Base-by-base conservation (phyloP, 257 asterid species). In the Haberlea rhodopensis region DNA sequence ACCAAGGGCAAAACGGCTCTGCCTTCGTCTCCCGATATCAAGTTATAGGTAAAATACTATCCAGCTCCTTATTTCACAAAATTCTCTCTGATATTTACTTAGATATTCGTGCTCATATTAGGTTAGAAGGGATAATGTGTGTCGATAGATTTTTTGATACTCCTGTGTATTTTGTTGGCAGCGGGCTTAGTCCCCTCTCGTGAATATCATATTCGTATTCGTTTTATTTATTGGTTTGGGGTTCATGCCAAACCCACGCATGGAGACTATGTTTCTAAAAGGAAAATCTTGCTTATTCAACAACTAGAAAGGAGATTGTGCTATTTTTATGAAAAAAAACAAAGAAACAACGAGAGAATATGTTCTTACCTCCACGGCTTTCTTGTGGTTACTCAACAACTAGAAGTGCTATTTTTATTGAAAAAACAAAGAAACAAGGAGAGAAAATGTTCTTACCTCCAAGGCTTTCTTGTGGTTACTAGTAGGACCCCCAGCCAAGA, bases 391-490 rank as follows among this genome's bases (percentile, higher is more conserved):
- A 43, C 84, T 73, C 0, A 40, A 40, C 49, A n/a, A 40, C 49
- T 40, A 40, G 46, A 37, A 37, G n/a, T n/a, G n/a, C n/a, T n/a
- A n/a, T n/a, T n/a, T n/a, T n/a, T n/a, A n/a, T n/a, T n/a, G n/a
- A n/a, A n/a, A n/a, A n/a, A n/a, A 45, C 34, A 43, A 53, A 34
- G 18, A 43, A 43, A 66, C 32, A 28, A 15, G 45, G 49, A n/a
- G 58, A 56, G 29, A 18, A 66, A 71, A 16, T 64, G 18, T 9
- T 65, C 65, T 71, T 85, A 90, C 99, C 95, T 88, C 92, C 76
- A 87, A 82, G 15, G 75, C 84, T 57, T 28, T 78, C 71, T 88
- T 83, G 76, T 90, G 88, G 78, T 88, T 88, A 43, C 84, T 73
- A 66, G 63, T 66, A 43, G 87, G 72, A 64, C 71, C 75, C 8